Percentiles rank a stretch among this genome's conserved stretches.
phyloP scores from a whole-genome alignment of 2,329 filamentous ascomycete genomes.

The Xylaria digitata region DNA sequence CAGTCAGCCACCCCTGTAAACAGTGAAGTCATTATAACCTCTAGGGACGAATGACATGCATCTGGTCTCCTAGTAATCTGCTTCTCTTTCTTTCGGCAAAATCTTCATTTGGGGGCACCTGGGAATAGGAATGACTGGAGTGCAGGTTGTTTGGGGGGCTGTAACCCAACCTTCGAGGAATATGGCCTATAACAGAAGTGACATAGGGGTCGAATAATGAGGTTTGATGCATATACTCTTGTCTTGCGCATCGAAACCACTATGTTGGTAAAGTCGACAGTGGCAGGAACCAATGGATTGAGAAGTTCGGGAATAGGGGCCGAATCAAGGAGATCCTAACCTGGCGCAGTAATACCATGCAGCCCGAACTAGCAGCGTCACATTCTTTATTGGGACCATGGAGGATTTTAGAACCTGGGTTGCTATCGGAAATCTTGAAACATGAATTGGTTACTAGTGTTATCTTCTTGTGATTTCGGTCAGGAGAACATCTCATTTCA shows the following conservation, averaged over 20 bases:
- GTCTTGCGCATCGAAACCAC: slow-evolving; percentile 11
- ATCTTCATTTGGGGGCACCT: slow-evolving; percentile 22
- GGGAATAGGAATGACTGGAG: slow-evolving; percentile 15
- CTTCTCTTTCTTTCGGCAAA: not conserved
- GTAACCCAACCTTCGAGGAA: slow-evolving; percentile 26
- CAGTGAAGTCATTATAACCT: not conserved
- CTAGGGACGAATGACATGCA: not conserved
- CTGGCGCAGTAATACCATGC: slow-evolving; percentile 28
- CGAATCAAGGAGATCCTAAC: slow-evolving; percentile 17
- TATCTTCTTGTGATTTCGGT: slow-evolving; percentile 17
- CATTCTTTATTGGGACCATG: slow-evolving; percentile 29
- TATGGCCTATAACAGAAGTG: slow-evolving; percentile 20
- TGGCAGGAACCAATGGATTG: slow-evolving; percentile 23
- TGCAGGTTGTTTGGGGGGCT: slow-evolving; percentile 13
- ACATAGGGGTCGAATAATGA: slow-evolving; percentile 10
- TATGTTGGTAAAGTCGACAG: slow-evolving; percentile 11
- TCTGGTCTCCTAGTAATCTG: not conserved
- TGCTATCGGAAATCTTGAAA: slow-evolving; percentile 30
- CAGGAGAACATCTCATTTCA: slow-evolving; percentile 5
- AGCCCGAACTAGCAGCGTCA: slow-evolving; percentile 25
- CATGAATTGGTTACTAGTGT: slow-evolving; percentile 11
- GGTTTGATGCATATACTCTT: slow-evolving; percentile 12
- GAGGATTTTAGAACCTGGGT: slow-evolving; percentile 20
- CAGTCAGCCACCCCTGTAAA: slow-evolving; percentile 3
- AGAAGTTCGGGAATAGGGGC: slow-evolving; percentile 25